These are phyloP conservation scores for Elaeis oleifera DNA, from an alignment of 202 grass and related monocot genomes.

Conservation along the genomic window DNA sequence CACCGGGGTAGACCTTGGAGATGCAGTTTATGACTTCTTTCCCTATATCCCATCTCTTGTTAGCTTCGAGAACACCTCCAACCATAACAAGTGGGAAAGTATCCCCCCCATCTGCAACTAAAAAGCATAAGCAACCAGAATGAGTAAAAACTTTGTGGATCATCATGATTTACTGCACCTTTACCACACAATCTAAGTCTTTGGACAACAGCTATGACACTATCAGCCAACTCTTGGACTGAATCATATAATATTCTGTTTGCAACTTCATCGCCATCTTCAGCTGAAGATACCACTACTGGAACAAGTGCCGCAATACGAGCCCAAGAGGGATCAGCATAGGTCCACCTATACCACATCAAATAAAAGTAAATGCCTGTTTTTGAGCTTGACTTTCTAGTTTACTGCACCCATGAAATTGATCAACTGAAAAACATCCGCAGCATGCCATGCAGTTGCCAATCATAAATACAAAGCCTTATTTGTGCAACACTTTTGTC, in stretches of 20 bases:
- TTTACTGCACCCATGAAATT: no score
- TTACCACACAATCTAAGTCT: slow-evolving; percentile 80
- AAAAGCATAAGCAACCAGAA: slow-evolving; percentile 3
- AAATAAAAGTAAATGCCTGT: neutral
- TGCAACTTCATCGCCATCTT: slow-evolving; percentile 89
- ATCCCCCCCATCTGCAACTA: slow-evolving; percentile 70
- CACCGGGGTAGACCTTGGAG: slow-evolving; percentile 64
- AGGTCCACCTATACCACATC: slow-evolving; percentile 69
- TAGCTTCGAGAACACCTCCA: slow-evolving; percentile 90
- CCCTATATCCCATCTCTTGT: slow-evolving; percentile 83
- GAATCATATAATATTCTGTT: slow-evolving; percentile 86
- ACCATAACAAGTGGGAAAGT: slow-evolving; percentile 91
- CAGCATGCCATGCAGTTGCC: no score
- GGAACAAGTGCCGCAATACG: slow-evolving; percentile 96
- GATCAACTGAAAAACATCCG: no score
- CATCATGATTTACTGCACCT: slow-evolving; percentile 30
- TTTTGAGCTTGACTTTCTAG: no score
- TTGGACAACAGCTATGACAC: slow-evolving; percentile 78
- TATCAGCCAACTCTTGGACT: slow-evolving; percentile 80
- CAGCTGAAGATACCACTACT: slow-evolving; percentile 82
- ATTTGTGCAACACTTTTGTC: no score
- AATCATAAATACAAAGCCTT: no score
- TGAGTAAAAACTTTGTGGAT: no score
- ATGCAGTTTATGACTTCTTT: slow-evolving; percentile 75
- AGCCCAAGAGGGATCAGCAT: slow-evolving; percentile 97